Conservation (phyloP, 768 basidiomycete genomes). For the Lactarius indigo region DNA sequence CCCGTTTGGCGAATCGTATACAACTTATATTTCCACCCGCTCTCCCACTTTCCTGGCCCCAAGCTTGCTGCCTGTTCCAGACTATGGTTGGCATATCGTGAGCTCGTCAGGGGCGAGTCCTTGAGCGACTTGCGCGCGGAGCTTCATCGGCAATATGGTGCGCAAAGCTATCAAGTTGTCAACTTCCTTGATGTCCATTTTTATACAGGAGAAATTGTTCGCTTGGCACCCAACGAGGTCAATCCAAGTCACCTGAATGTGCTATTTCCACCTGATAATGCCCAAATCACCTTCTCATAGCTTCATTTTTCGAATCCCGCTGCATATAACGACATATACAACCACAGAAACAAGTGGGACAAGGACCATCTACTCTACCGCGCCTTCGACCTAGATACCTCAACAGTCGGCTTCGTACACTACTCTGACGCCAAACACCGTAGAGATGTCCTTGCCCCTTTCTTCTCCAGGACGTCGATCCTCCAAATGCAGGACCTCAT, state of each 20-base stretch:
- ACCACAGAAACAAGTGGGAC: too few relatives aligned
- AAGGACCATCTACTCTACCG: not conserved
- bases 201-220: not conserved
- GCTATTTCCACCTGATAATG: too few relatives aligned
- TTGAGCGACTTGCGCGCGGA: not conserved
- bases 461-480: constrained; percentile 3
- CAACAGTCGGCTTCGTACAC: not conserved
- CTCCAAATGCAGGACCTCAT: constrained; percentile 1
- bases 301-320: not conserved
- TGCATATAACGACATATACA: too few relatives aligned
- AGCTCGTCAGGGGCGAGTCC: not conserved
- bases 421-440: not conserved
- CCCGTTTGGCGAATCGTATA: not conserved
- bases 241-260: not conserved
- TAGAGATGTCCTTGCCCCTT: not conserved
- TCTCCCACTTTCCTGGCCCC: not conserved
- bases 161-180: too few relatives aligned
- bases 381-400: constrained; percentile 2
- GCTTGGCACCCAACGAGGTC: constrained; percentile 1
- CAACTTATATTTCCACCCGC: not conserved
- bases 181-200: too few relatives aligned
- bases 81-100: not conserved
- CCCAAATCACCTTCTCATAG: not conserved
- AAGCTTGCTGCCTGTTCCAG: not conserved
- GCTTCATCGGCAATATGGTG: not conserved